A percentile compares a stretch with the other conserved stretches of the same genome.
These are phyloP conservation scores for Verbena officinalis DNA, from an alignment of 257 asterid genomes.

Conservation along the genomic window DNA sequence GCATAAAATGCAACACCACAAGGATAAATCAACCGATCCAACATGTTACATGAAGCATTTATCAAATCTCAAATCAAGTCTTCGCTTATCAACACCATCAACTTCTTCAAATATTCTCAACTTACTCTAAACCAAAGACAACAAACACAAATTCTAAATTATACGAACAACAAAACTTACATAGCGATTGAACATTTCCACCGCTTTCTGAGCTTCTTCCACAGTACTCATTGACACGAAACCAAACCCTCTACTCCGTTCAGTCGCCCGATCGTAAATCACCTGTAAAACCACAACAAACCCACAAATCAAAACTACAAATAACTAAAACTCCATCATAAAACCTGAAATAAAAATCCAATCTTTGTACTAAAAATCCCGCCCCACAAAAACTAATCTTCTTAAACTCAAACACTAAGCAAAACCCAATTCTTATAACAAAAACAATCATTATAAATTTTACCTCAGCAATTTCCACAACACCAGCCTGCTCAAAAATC, in stretches of 20 bases:
- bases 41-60: not conserved
- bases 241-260: constrained; percentile 89
- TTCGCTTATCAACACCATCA: not conserved
- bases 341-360: not conserved
- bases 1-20: not conserved
- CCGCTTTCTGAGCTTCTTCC: constrained; percentile 92
- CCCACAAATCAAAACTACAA: constrained; percentile 18
- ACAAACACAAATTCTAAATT: not conserved
- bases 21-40: not conserved
- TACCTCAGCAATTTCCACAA: constrained; percentile 89
- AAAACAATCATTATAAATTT: not conserved
- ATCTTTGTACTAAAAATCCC: not conserved
- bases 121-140: not conserved
- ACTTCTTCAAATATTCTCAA: constrained; percentile 14
- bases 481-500: constrained; percentile 79
- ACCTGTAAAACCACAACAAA: constrained; percentile 51
- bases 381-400: not conserved
- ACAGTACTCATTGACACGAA: constrained; percentile 89
- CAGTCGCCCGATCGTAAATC: constrained; percentile 74
- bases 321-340: not conserved
- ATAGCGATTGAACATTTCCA: constrained; percentile 67
- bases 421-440: not conserved
- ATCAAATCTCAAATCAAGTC: constrained; percentile 10
- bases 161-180: constrained; percentile 52
- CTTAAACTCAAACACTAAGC: not conserved